A percentile compares a stretch with the other conserved stretches of the same genome.
Conservation (phyloP, 176 grass and related monocot genomes). For the Saccharum spontaneum region DNA sequence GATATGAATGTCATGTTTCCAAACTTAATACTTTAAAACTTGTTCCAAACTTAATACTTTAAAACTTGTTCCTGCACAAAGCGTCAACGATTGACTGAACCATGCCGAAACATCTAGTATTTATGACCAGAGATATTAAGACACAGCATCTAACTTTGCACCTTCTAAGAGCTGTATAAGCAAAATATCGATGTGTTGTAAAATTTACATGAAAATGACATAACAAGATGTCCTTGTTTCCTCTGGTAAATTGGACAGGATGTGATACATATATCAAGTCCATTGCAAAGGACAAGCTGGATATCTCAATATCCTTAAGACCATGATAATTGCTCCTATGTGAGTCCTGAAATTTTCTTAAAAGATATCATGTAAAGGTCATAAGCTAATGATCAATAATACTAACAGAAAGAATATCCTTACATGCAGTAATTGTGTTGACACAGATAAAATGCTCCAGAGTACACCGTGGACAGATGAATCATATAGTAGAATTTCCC, state of each 20-base stretch:
- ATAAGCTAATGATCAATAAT: constrained; percentile 23
- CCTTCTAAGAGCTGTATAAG: constrained; percentile 1
- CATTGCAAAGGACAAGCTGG: constrained; percentile 60
- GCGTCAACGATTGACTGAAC: background rate
- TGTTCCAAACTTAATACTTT: background rate
- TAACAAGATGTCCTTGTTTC: constrained; percentile 30
- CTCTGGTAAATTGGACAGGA: constrained; percentile 64
- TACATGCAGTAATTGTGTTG: constrained; percentile 63
- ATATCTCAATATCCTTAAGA: constrained; percentile 64
- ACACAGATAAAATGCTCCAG: constrained; percentile 55
- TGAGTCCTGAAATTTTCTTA: constrained; percentile 48
- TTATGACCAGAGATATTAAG: background rate
- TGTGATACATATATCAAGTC: constrained; percentile 67
- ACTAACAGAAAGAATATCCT: constrained; percentile 29
- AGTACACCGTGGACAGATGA: constrained; percentile 72
- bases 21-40: background rate
- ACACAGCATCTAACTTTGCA: background rate
- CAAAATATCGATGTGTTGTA: background rate
- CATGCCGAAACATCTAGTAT: background rate
- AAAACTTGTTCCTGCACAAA: background rate
- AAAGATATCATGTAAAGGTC: constrained; percentile 19
- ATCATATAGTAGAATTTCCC: constrained; percentile 81
- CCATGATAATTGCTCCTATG: constrained; percentile 45
- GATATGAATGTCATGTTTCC: background rate
- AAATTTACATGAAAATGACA: constrained; percentile 4